Evolutionary conservation across 768 basidiomycete genomes (phyloP), one percentile per base, ranked within the genome.

Genomic region (Boletus rubropictus): DNA sequence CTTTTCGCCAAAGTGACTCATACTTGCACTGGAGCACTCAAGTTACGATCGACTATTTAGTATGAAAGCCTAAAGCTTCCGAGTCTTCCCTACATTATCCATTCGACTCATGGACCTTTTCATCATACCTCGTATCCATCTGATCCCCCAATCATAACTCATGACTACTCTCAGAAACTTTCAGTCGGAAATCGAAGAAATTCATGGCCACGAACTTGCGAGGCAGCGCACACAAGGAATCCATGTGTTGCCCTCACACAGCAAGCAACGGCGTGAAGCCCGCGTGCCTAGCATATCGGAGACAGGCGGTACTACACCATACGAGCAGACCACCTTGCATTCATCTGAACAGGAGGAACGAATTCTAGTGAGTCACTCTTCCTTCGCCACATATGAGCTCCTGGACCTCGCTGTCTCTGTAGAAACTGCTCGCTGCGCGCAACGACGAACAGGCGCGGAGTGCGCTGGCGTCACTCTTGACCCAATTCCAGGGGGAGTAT

Each of bases 131-230:
- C 27, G 32, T 7, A 35, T 28, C 39, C 33, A 46, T 42, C 25
- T 29, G 32, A 41, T 41, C 21, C 24, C n/a, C 37, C 42, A 31
- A 41, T 25, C 32, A 48, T 39, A 18, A 37, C 0, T 11, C 39
- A 69, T 70, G 69, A 58, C 66, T 32, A 53, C 64, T 17, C 54
- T 71, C 40, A 61, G 58, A 32, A 64, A 49, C 50, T 71, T 71
- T 55, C 87, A 90, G 65, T 75, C 67, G 57, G 86, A 88, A 67
- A 90, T 89, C 51, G 82, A 89, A 51, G 79, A 85, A 54, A 84
- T 89, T 57, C 79, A 81, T 48, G 72, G 76, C 55, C 78, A 82
- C 41, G 85, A 88, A 65, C 68, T 79, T 37, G 68, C 74, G 25
- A 86, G 77, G 64, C 82, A 87, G 53, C 78, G 84, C 33, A 64